A percentile compares a stretch with the other conserved stretches of the same genome.
These are phyloP conservation scores for Collariella sp. DNA, from an alignment of 495 filamentous ascomycete species.

Conservation along the genomic window DNA sequence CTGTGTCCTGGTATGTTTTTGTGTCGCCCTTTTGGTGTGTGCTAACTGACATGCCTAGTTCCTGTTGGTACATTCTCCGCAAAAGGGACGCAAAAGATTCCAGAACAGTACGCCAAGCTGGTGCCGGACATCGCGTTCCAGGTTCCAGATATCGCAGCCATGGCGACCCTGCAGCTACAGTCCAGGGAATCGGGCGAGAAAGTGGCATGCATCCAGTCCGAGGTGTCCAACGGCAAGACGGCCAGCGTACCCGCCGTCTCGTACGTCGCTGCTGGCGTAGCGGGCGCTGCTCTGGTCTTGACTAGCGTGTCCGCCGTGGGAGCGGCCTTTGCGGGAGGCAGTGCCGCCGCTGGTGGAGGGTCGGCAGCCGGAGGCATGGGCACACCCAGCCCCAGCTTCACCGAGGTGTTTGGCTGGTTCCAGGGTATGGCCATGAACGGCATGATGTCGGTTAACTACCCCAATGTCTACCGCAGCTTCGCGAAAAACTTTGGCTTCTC, in stretches of 20 bases:
- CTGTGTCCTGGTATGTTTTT: constrained; percentile 70
- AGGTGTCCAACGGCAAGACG: constrained; percentile 81
- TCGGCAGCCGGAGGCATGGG: constrained; percentile 53
- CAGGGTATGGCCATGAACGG: constrained; percentile 91
- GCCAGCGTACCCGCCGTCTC: constrained; percentile 64
- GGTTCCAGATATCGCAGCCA: constrained; percentile 82
- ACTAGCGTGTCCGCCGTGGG: constrained; percentile 63
- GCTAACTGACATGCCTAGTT: constrained; percentile 44
- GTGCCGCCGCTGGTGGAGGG: constrained; percentile 29
- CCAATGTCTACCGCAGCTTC: constrained; percentile 78
- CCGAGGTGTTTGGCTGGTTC: constrained; percentile 81
- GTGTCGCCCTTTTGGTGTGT: neutral
- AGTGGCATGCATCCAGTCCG: constrained; percentile 76
- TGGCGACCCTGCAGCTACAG: constrained; percentile 69
- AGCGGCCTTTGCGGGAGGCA: constrained; percentile 45
- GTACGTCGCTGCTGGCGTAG: constrained; percentile 78
- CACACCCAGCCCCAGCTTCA: constrained; percentile 73
- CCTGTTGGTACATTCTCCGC: constrained; percentile 68
- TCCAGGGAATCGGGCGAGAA: constrained; percentile 49
- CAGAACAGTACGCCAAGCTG: constrained; percentile 55
- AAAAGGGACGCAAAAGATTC: constrained; percentile 58
- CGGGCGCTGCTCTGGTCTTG: constrained; percentile 72
- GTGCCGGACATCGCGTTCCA: constrained; percentile 89
- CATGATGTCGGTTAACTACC: constrained; percentile 87
- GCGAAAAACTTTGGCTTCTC: constrained; percentile 90